These are phyloP conservation scores for Aspergillus eucalypticola DNA, from an alignment of 2,329 filamentous ascomycete genomes.

Conservation along the genomic window DNA sequence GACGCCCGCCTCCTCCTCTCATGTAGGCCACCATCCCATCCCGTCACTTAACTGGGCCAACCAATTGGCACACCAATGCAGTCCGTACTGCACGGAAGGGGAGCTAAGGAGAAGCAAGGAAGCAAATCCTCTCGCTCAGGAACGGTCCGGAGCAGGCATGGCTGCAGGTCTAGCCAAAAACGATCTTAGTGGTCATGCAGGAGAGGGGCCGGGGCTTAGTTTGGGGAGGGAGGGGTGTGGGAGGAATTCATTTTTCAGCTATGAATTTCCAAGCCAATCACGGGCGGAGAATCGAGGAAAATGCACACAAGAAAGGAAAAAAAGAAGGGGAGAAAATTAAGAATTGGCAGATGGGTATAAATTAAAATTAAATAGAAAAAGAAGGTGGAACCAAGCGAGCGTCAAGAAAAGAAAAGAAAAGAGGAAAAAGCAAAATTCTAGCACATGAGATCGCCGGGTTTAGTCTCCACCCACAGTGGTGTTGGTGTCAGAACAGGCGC, in stretches of 20 bases:
- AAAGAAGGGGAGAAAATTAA: not conserved
- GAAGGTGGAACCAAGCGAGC: not conserved
- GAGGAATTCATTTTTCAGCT: conserved; percentile 6
- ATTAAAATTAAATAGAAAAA: not conserved
- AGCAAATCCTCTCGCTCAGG: conserved; percentile 14
- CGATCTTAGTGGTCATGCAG: conserved; percentile 8
- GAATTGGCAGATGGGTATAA: not conserved
- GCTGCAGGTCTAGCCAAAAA: conserved; percentile 14
- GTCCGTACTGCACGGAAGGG: conserved; percentile 5
- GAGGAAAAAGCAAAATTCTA: not conserved
- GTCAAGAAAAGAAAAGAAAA: conserved; percentile 9
- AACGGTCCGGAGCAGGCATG: conserved; percentile 17
- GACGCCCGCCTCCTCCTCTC: not conserved
- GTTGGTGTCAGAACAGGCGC: conserved; percentile 25
- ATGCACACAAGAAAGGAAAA: not conserved
- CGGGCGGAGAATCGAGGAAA: not conserved
- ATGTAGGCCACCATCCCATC: not conserved
- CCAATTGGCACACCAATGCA: conserved; percentile 5
- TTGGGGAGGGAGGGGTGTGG: not conserved
- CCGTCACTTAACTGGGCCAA: conserved; percentile 4
- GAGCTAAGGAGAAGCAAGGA: conserved; percentile 14
- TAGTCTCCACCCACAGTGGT: conserved; percentile 29
- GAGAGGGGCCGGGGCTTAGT: conserved; percentile 4
- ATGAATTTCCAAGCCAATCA: not conserved
- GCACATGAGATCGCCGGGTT: conserved; percentile 23